Base-by-base conservation (phyloP, 1,284 basidiomycete species). In the Ustilago crameri region DNA sequence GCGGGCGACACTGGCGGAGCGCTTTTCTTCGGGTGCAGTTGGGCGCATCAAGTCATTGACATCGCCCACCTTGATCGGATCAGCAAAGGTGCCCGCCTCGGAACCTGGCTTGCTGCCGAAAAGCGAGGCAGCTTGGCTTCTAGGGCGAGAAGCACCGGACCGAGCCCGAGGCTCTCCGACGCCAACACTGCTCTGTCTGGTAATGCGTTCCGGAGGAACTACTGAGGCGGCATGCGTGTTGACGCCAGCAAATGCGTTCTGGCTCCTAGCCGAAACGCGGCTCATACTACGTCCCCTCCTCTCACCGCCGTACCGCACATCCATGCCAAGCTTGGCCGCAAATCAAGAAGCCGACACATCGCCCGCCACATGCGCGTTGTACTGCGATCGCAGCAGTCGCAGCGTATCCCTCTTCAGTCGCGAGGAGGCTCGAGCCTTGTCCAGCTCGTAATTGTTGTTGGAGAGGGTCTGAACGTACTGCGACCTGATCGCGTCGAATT, bases 21-120 rank as follows among this genome's bases (percentile, higher is more conserved):
- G 34, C 47, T 60, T 60, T 17, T 24, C 10, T 1, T 10, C 18
- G 12, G 34, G 10, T 15, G 38, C 24, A 26, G 43, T 23, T 7
- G 42, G 26, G 14, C 5, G 32, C 38, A 63, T 22, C 0, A 63
- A 47, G 27, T 63, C 53, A 18, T 10, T 20, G 22, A 56, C 26
- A 27, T 56, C 23, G 40, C 50, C 49, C 3, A 56, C 26, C 40
- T 63, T 63, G 32, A 43, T 23, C 7, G 34, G 14, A 17, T 35
- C 12, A n/a, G n/a, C n/a, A n/a, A n/a, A n/a, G n/a, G n/a, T n/a
- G n/a, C n/a, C n/a, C n/a, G n/a, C n/a, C n/a, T n/a, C n/a, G n/a
- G n/a, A n/a, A n/a, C n/a, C n/a, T n/a, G n/a, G n/a, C n/a, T n/a
- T n/a, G n/a, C n/a, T n/a, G n/a, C n/a, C n/a, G n/a, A n/a, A n/a